Conservation (phyloP, 306 rosid species). For the Begonia loranthoides region DNA sequence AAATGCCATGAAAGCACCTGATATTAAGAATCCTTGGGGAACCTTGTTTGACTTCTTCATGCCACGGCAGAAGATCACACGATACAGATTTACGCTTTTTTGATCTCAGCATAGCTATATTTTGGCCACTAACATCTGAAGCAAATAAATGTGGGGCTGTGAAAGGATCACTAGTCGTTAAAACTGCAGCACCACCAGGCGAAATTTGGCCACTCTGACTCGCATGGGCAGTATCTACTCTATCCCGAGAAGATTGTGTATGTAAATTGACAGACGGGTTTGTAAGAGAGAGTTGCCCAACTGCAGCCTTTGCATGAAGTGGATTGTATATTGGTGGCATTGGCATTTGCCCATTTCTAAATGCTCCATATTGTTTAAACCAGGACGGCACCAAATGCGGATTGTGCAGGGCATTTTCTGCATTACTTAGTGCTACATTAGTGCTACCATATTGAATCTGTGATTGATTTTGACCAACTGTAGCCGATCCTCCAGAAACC, state of each 20-base stretch:
- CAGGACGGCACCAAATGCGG: constrained; percentile 18
- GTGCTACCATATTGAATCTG: constrained; percentile 18
- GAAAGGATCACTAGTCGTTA: constrained; percentile 13
- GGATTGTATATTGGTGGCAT: constrained; percentile 19
- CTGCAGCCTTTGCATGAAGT: constrained; percentile 13
- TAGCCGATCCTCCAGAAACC: constrained; percentile 16
- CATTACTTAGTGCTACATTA: constrained; percentile 11
- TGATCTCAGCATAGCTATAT: constrained; percentile 15
- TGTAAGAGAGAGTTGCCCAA: constrained; percentile 17
- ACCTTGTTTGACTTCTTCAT: constrained; percentile 25
- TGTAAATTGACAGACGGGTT: constrained; percentile 22
- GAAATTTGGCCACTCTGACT: constrained; percentile 22
- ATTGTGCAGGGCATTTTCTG: constrained; percentile 18
- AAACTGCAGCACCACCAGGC: constrained; percentile 16
- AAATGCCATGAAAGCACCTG: constrained; percentile 20
- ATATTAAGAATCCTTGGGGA: constrained; percentile 22
- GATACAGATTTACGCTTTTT: constrained; percentile 33
- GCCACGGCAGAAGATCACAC: constrained; percentile 32
- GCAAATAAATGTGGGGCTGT: constrained; percentile 13
- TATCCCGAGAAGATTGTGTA: constrained; percentile 19
- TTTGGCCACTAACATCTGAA: constrained; percentile 14
- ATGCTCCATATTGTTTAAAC: constrained; percentile 23
- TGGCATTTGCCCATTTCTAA: constrained; percentile 27
- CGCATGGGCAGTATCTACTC: constrained; percentile 14
- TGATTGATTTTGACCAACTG: constrained; percentile 18